Evolutionary conservation across 495 filamentous ascomycete species (phyloP).

Genomic region (Hamigera avellanea): DNA sequence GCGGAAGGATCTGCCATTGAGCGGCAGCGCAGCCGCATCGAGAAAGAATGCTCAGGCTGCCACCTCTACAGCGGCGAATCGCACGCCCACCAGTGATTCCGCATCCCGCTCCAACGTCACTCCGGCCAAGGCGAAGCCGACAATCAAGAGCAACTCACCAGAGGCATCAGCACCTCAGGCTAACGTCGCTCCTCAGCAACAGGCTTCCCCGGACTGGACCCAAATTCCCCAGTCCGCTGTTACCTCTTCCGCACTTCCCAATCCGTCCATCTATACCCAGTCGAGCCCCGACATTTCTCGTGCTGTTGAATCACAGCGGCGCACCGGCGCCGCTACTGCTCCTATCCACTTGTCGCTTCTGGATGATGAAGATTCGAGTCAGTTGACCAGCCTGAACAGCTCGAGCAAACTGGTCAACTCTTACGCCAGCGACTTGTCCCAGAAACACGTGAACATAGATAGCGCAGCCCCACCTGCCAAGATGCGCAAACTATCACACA

Average conservation of each 20-base stretch:
- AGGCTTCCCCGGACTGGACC: slow-evolving; percentile 28
- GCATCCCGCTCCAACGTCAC: slow-evolving; percentile 31
- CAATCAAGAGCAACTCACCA: slow-evolving; percentile 27
- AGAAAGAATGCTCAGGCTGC: slow-evolving; percentile 37
- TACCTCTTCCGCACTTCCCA: slow-evolving; percentile 18
- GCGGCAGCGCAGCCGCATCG: slow-evolving; percentile 59
- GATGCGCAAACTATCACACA: slow-evolving; percentile 31
- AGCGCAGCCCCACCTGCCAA: slow-evolving; percentile 23
- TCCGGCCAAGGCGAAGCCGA: slow-evolving; percentile 44
- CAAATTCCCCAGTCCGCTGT: slow-evolving; percentile 22
- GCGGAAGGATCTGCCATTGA: slow-evolving; percentile 61
- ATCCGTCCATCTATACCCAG: slow-evolving; percentile 37
- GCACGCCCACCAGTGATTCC: slow-evolving; percentile 38
- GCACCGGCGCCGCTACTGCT: slow-evolving; percentile 19
- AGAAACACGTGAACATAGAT: slow-evolving; percentile 16
- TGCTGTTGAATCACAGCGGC: slow-evolving; percentile 19
- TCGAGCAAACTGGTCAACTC: slow-evolving; percentile 14
- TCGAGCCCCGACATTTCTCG: slow-evolving; percentile 42
- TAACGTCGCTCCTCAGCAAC: slow-evolving; percentile 21
- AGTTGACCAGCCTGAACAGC: background rate
- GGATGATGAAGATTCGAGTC: slow-evolving; percentile 48
- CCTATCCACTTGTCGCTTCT: slow-evolving; percentile 67
- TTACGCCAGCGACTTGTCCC: slow-evolving; percentile 16
- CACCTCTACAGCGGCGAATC: slow-evolving; percentile 23
- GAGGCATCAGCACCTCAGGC: slow-evolving; percentile 27